phyloP scores from a whole-genome alignment of 164 flowering plant genomes.

The Amborella trichopoda region DNA sequence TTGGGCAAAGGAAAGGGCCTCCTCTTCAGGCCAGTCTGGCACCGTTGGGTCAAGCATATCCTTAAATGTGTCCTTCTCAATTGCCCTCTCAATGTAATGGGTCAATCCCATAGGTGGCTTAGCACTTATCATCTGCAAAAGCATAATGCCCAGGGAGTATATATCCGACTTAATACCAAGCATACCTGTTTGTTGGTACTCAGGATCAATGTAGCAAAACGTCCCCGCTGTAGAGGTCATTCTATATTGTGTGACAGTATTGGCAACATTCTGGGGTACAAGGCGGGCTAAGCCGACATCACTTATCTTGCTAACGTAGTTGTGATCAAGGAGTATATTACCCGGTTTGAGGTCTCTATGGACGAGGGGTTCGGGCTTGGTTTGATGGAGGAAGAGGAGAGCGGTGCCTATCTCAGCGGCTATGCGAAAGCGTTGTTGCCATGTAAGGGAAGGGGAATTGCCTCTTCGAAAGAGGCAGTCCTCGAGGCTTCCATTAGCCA shows the following conservation, averaged over 20 bases:
- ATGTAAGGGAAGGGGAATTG: conserved; percentile 34
- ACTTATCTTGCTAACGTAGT: conserved; percentile 60
- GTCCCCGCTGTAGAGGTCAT: conserved; percentile 72
- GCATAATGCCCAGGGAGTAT: conserved; percentile 60
- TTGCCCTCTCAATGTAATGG: conserved; percentile 40
- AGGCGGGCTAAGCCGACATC: conserved; percentile 70
- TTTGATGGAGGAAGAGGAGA: conserved; percentile 66
- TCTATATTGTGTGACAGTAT: conserved; percentile 53
- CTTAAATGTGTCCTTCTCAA: conserved; percentile 43
- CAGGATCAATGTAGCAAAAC: conserved; percentile 78
- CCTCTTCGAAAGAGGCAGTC: conserved; percentile 51
- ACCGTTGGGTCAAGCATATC: conserved; percentile 47
- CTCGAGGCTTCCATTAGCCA: conserved; percentile 69
- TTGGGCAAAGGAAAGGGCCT: conserved; percentile 38
- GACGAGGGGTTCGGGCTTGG: conserved; percentile 64
- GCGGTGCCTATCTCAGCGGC: conserved; percentile 62
- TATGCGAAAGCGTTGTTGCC: conserved; percentile 52
- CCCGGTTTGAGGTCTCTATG: conserved; percentile 68
- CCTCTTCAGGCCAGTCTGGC: conserved; percentile 56
- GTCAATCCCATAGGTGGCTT: conserved; percentile 62
- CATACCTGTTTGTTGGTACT: conserved; percentile 75
- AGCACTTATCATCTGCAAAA: conserved; percentile 54
- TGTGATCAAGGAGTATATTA: conserved; percentile 55
- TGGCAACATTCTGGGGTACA: conserved; percentile 45
- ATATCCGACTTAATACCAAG: conserved; percentile 60